Evolutionary conservation across 2,329 filamentous ascomycete genomes (phyloP).

Genomic region (Penicillium sp.): DNA sequence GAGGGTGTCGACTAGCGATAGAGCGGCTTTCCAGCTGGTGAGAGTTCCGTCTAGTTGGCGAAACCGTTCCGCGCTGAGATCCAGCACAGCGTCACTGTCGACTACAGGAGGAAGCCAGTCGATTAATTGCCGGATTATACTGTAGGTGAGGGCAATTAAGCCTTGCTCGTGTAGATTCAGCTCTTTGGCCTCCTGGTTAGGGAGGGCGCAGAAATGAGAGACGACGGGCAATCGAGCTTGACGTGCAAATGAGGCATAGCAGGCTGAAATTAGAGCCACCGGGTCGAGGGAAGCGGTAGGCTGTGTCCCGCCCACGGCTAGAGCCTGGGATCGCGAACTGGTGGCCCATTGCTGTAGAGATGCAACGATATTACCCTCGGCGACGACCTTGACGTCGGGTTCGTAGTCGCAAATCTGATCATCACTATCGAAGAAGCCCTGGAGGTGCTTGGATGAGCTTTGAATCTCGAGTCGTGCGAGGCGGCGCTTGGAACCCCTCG

Average conservation of each 20-base stretch:
- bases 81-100: conserved; percentile 34
- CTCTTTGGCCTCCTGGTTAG: conserved; percentile 18
- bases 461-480: conserved; percentile 35
- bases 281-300: conserved; percentile 27
- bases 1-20: conserved; percentile 37
- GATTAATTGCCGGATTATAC: conserved; percentile 39
- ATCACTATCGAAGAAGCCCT: conserved; percentile 36
- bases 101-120: conserved; percentile 37
- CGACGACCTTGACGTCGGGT: conserved; percentile 25
- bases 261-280: conserved; percentile 34
- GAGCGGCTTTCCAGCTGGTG: conserved; percentile 34
- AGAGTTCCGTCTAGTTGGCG: conserved; percentile 34
- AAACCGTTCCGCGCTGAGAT: conserved; percentile 37
- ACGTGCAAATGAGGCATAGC: conserved; percentile 32
- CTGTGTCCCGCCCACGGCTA: conserved; percentile 32
- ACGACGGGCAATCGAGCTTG: conserved; percentile 33
- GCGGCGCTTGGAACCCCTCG: conserved; percentile 33
- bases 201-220: conserved; percentile 37
- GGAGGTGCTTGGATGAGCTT: conserved; percentile 34
- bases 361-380: conserved; percentile 26
- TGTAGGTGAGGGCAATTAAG: conserved; percentile 39
- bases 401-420: conserved; percentile 34
- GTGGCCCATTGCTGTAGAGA: conserved; percentile 37
- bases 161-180: conserved; percentile 29
- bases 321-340: conserved; percentile 32